phyloP scores from a whole-genome alignment of 208 protist species.

The Trypanosoma grayi region DNA sequence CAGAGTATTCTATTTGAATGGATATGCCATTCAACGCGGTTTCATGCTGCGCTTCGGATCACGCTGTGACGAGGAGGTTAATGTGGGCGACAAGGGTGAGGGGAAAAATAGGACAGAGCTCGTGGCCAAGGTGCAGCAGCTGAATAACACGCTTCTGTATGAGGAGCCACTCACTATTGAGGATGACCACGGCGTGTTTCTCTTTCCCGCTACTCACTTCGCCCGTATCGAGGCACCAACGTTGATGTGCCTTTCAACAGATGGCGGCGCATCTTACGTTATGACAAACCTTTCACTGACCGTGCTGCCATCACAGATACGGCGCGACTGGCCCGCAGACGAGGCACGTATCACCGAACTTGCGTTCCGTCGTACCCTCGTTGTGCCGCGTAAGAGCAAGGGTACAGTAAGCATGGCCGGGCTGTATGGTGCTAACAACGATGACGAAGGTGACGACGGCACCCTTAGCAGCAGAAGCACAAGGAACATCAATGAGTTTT shows the following conservation, averaged over 20 bases:
- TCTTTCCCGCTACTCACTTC: constrained; percentile 45
- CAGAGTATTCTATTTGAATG: constrained; percentile 67
- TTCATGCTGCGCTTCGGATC: constrained; percentile 60
- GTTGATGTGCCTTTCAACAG: constrained; percentile 48
- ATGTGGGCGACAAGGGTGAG: not conserved
- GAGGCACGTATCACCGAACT: constrained; percentile 37
- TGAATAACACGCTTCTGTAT: constrained; percentile 59
- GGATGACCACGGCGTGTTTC: constrained; percentile 58
- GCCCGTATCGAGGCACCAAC: constrained; percentile 14
- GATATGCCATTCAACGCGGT: constrained; percentile 64
- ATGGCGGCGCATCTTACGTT: constrained; percentile 43
- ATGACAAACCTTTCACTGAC: constrained; percentile 33
- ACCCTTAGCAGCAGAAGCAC: not conserved
- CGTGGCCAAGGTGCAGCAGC: constrained; percentile 23
- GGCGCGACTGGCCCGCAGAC: constrained; percentile 33
- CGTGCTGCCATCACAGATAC: constrained; percentile 40
- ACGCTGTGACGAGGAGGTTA: constrained; percentile 38
- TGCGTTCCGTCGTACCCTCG: constrained; percentile 50
- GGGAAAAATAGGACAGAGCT: not conserved
- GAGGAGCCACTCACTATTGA: constrained; percentile 49
- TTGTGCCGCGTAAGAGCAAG: constrained; percentile 44
- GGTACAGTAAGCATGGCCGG: constrained; percentile 49
- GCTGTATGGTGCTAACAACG: constrained; percentile 3
- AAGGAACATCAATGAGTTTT: constrained; percentile 7
- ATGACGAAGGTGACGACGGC: not conserved